Evolutionary conservation across 768 basidiomycete species (phyloP), one percentile per base, ranked within the genome.

Genomic region (Leccinum obscurum): DNA sequence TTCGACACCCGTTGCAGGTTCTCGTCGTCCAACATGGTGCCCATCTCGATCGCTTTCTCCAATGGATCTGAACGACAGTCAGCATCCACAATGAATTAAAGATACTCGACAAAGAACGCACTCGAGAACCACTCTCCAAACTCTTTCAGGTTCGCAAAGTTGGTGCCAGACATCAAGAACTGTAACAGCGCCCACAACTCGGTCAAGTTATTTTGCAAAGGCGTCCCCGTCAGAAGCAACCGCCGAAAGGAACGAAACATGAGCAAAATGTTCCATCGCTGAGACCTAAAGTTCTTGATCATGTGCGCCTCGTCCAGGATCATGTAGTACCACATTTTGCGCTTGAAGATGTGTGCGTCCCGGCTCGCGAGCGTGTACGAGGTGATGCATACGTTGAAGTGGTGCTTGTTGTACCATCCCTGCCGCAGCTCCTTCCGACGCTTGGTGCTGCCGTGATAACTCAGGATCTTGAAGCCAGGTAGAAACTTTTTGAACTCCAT

Each of bases 61-160:
- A 98, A 75, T 3, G 94, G 94, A 77, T 93, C 94, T 95, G 63
- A n/a, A 48, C 9, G 50, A 53, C 17, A 34, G n/a, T 44, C n/a
- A 44, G 9, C 9, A 44, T 44, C n/a, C 4, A n/a, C n/a, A n/a
- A 44, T n/a, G 9, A 9, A 7, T 8, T 2, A 41, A 17, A 35
- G 7, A n/a, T 5, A n/a, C 41, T 1, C 17, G 17, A 41, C 10
- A 34, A 54, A 9, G 52, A 34, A 78, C 92, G 74, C 66, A 95
- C 94, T 96, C 1, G 94, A 92, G 72, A 98, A 97, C 95, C 95
- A 97, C 57, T 95, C 91, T 6, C 85, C 90, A 70, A 98, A 98
- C 72, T 97, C 93, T 70, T 92, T 92, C 61, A 95, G 76, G 68
- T 93, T 92, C 24, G 92, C 95, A 74, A 98, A 97, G 67, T 89